Evolutionary conservation across 1,284 basidiomycete species (phyloP).

Genomic region (Flammula alnicola): DNA sequence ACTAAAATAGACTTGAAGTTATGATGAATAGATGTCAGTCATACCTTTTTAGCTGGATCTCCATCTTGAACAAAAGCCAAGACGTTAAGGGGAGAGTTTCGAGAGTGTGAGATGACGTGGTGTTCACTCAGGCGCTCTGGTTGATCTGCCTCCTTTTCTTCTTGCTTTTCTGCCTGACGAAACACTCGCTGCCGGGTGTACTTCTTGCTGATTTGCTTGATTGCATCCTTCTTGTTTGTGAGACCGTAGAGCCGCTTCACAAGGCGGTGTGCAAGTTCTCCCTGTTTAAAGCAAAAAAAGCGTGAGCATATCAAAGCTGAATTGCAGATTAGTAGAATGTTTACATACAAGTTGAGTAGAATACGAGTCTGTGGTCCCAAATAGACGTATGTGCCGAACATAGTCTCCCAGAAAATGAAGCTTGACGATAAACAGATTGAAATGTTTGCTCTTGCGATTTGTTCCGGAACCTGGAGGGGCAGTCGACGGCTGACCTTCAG

Average conservation of each 20-base stretch:
- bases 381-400: constrained; percentile 15
- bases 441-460: background rate
- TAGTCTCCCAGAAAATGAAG: constrained; percentile 26
- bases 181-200: constrained; percentile 13
- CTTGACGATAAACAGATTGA: constrained; percentile 23
- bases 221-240: constrained; percentile 26
- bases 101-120: constrained; percentile 15
- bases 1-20: constrained; percentile 16
- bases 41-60: constrained; percentile 23
- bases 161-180: background rate
- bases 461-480: background rate
- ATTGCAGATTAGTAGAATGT: background rate
- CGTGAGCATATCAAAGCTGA: background rate
- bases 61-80: constrained; percentile 2
- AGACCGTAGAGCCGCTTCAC: constrained; percentile 21
- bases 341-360: constrained; percentile 30
- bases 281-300: constrained; percentile 7
- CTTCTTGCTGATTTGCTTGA: constrained; percentile 27
- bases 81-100: constrained; percentile 15
- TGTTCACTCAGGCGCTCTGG: constrained; percentile 4
- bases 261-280: constrained; percentile 22
- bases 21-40: constrained; percentile 12
- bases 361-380: constrained; percentile 28
- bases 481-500: too few relatives aligned
- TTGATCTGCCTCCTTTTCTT: constrained; percentile 1